A percentile compares a stretch with the other conserved stretches of the same genome.
Evolutionary conservation across 2,329 filamentous ascomycete genomes (phyloP).

Genomic region (Pseudocercospora ulei): DNA sequence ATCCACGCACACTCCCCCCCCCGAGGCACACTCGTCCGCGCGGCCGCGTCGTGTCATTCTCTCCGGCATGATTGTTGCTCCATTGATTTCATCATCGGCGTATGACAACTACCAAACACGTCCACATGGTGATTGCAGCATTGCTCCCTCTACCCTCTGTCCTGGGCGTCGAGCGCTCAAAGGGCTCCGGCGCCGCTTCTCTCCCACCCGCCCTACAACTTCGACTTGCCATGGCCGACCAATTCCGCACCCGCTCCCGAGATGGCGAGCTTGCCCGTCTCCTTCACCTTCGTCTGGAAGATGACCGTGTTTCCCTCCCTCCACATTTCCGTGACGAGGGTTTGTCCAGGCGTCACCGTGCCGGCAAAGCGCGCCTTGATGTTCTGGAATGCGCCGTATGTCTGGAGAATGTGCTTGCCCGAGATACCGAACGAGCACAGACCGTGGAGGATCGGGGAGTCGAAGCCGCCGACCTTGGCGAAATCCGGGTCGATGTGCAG

Average conservation of each 20-base stretch:
- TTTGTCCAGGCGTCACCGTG: slow-evolving; percentile 75
- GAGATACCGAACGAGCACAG: slow-evolving; percentile 89
- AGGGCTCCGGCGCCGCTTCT: too few relatives aligned
- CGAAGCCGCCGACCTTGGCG: slow-evolving; percentile 90
- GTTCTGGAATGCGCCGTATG: slow-evolving; percentile 74
- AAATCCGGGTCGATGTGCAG: slow-evolving; percentile 92
- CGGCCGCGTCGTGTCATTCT: too few relatives aligned
- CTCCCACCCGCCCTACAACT: slow-evolving; percentile 37
- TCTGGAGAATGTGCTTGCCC: slow-evolving; percentile 79
- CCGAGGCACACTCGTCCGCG: too few relatives aligned
- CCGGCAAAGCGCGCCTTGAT: slow-evolving; percentile 89
- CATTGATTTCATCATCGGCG: too few relatives aligned
- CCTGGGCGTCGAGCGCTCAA: too few relatives aligned
- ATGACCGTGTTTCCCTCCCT: slow-evolving; percentile 68
- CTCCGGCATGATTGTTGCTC: too few relatives aligned
- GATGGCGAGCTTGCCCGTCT: slow-evolving; percentile 85
- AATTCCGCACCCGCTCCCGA: slow-evolving; percentile 71
- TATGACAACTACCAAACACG: too few relatives aligned
- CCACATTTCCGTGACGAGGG: slow-evolving; percentile 91
- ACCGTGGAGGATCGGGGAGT: slow-evolving; percentile 89
- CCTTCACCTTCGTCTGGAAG: slow-evolving; percentile 82
- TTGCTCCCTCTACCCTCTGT: too few relatives aligned
- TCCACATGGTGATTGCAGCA: too few relatives aligned
- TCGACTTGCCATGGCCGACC: slow-evolving; percentile 43
- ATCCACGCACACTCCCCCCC: too few relatives aligned